Base-by-base conservation (phyloP, 1,284 basidiomycete genomes). In the Ceratobasidium sp. region DNA sequence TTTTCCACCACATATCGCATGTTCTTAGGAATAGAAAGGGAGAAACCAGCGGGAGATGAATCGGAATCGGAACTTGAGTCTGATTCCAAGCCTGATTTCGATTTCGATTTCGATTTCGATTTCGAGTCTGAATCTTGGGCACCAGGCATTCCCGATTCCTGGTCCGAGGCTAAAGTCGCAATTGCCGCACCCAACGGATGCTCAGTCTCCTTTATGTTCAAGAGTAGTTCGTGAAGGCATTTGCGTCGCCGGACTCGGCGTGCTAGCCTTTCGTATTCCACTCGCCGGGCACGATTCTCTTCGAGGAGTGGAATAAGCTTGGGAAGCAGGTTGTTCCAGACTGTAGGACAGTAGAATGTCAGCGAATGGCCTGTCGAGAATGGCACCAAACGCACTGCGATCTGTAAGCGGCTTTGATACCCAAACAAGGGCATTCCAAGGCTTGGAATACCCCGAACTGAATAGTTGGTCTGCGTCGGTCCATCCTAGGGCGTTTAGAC, bases 261-360 rank as follows among this genome's bases (percentile, higher is more conserved):
- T n/a, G 44, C n/a, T 22, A 47, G 4, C 15, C 50, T 44, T 22
- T 44, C 53, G 33, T 41, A 4, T 19, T 11, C 29, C 2, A 36
- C 22, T 9, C 41, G 17, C 11, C 19, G 22, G 17, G 33, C 36
- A 2, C 53, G 65, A 24, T 69, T 69, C 33, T 56, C 65, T 51
- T 69, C 65, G 2, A 69, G 65, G 19, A 69, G 22, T 14, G 9
- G 33, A 2, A 51, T 69, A 1, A 69, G 53, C 53, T 69, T 69
- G 3, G 65, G 65, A 11, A 54, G 53, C 2, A 69, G 44, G 41
- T 69, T 69, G 19, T 29, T 45, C 53, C 65, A 69, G 8, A 54
- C 53, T 69, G 33, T 11, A 41, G 17, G n/a, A 11, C 19, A 14
- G 1, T 41, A 45, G 15, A 15, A 45, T 11, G 51, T n/a, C 2